Base-by-base conservation (phyloP, 805 yeast genomes). In the Millerozyma miso region DNA sequence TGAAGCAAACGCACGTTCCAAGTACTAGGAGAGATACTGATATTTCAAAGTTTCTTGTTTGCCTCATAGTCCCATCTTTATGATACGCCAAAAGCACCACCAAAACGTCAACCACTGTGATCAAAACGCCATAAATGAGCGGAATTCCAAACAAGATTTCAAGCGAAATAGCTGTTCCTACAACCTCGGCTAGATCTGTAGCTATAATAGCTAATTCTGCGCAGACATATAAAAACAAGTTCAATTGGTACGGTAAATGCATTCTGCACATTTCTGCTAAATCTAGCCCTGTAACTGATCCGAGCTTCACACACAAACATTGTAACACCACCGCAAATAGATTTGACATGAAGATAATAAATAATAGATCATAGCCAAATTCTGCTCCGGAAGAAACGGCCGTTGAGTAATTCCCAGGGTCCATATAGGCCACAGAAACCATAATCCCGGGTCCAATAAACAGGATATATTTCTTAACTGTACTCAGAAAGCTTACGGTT, bases 381-480 rank as follows among this genome's bases (percentile, higher is more conserved):
- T 87, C 83, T 26, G 96, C 84, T n/a, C 96, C 96, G 1, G 95
- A 93, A 6, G 93, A 86, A 12, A 91, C 96, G 7, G 93, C 95
- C 1, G 97, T 88, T 32, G 96, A 85, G 63, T 90, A 91, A 65
- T 93, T 91, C 3, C 99, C 99, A 0, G 99, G 98, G 55, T 91
- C 98, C 88, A 93, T 88, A 61, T 90, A 93, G 0, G 97, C 91
- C 29, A 91, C 96, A 3, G 90, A 77, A 2, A 93, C 95, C 95
- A 91, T 85, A 38, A 91, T 68, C 0, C 99, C 98, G 98, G 29
- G 34, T 0, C 98, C 98, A n/a, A 91, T 72, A 59, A 85, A 86
- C 48, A 71, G 64, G 33, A 71, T 63, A 59, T 82, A 85, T 52
- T 81, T 83, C 46, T 56, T 60, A 19, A 65, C 35, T 8, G 51